These are phyloP conservation scores for Aspergillus ustus DNA, from an alignment of 2,329 filamentous ascomycete genomes.

Conservation along the genomic window DNA sequence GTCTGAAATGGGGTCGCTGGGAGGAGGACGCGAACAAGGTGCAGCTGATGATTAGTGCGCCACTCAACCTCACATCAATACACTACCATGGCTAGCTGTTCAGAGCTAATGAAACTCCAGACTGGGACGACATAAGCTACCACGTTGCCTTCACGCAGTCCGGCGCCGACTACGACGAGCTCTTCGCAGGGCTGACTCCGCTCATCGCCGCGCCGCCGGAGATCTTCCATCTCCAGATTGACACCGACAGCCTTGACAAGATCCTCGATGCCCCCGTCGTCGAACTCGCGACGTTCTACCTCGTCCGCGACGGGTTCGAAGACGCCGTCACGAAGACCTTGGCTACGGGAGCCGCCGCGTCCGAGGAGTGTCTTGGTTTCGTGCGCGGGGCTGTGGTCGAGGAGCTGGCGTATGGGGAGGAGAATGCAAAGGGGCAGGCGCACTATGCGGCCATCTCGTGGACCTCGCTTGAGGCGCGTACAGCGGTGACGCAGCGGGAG, in stretches of 20 bases:
- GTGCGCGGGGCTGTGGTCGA: not conserved
- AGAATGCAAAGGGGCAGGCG: constrained; percentile 1
- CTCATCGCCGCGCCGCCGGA: not conserved
- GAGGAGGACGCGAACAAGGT: constrained; percentile 8
- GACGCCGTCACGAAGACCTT: not conserved
- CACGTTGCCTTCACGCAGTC: constrained; percentile 1
- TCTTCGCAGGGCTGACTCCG: not conserved
- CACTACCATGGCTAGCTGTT: too few relatives aligned
- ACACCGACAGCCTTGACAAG: not conserved
- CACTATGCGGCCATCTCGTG: constrained; percentile 7
- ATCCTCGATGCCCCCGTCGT: not conserved
- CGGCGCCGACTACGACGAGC: not conserved
- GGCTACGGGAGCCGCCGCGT: not conserved
- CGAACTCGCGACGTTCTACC: constrained; percentile 1
- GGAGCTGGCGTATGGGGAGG: constrained; percentile 1
- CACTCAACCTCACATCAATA: not conserved
- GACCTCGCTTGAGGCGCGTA: not conserved
- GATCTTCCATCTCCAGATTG: constrained; percentile 1
- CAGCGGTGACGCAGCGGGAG: not conserved
- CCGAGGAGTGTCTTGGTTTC: constrained; percentile 4
- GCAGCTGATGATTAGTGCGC: constrained; percentile 9
- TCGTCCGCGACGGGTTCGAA: constrained; percentile 1
- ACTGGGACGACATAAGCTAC: constrained; percentile 3
- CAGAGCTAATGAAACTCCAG: not conserved
- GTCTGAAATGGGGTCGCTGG: constrained; percentile 11